Percentiles rank a stretch among this genome's conserved stretches.
These are phyloP conservation scores for Podospora australis DNA, from an alignment of 495 filamentous ascomycete genomes.

Conservation along the genomic window DNA sequence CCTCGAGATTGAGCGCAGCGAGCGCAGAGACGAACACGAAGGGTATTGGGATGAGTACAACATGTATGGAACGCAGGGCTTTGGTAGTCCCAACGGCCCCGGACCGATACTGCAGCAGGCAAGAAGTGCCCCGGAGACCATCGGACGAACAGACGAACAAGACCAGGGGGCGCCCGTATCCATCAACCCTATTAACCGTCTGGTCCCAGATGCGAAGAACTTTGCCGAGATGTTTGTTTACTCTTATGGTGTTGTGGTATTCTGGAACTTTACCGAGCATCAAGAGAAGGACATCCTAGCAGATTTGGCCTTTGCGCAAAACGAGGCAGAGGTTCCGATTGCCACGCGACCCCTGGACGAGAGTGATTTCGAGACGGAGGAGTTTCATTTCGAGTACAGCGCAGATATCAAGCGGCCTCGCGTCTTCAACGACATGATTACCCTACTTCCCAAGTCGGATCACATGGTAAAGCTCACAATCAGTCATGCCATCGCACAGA, in stretches of 20 bases:
- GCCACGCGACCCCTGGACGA: slow-evolving; percentile 66
- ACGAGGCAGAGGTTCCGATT: slow-evolving; percentile 50
- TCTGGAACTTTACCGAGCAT: slow-evolving; percentile 94
- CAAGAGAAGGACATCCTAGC: slow-evolving; percentile 97
- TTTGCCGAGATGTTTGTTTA: slow-evolving; percentile 98
- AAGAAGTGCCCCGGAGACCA: slow-evolving; percentile 4
- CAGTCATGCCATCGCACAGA: slow-evolving; percentile 94
- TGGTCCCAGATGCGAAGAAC: slow-evolving; percentile 56
- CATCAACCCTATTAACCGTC: slow-evolving; percentile 40
- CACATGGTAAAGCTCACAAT: slow-evolving; percentile 99
- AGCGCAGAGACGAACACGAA: slow-evolving; percentile 81
- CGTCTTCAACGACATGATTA: slow-evolving; percentile 99
- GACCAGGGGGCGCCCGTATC: slow-evolving; percentile 4
- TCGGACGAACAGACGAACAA: slow-evolving; percentile 11
- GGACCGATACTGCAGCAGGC: slow-evolving; percentile 11
- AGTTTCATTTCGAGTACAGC: slow-evolving; percentile 98
- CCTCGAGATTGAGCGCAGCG: slow-evolving; percentile 93
- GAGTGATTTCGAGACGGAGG: slow-evolving; percentile 93
- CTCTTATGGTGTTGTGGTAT: slow-evolving; percentile 94
- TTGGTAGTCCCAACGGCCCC: slow-evolving; percentile 4
- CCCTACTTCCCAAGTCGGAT: slow-evolving; percentile 75
- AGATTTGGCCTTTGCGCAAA: slow-evolving; percentile 85
- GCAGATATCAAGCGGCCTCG: slow-evolving; percentile 74
- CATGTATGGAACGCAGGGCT: slow-evolving; percentile 19
- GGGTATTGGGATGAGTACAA: slow-evolving; percentile 55